These are phyloP conservation scores for Monilinia laxa DNA, from an alignment of 2,329 filamentous ascomycete species.

Conservation along the genomic window DNA sequence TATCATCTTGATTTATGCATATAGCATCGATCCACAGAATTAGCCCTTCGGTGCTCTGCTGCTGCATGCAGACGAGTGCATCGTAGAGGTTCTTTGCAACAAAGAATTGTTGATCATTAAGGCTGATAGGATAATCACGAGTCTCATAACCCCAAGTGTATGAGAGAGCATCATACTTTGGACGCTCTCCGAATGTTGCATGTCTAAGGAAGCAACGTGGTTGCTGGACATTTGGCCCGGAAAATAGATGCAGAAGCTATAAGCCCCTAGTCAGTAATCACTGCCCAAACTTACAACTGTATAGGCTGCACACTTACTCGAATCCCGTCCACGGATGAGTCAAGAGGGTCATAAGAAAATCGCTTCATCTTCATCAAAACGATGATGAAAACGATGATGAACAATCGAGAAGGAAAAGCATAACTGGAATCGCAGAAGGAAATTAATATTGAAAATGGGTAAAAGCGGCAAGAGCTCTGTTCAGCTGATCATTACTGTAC, in stretches of 20 bases:
- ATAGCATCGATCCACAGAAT: slow-evolving; percentile 28
- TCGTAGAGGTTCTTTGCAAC: slow-evolving; percentile 20
- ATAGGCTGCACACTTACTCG: slow-evolving; percentile 4
- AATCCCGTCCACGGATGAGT: slow-evolving; percentile 22
- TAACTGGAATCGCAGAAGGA: neutral
- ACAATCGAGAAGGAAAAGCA: neutral
- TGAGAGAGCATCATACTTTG: slow-evolving; percentile 35
- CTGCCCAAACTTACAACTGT: too few relatives aligned
- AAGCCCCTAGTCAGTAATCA: neutral
- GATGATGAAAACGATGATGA: neutral
- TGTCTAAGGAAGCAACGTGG: slow-evolving; percentile 12
- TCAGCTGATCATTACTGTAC: slow-evolving; percentile 1
- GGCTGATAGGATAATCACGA: slow-evolving; percentile 25
- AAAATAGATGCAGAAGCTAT: slow-evolving; percentile 8
- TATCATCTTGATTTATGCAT: slow-evolving; percentile 26
- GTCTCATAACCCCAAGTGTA: slow-evolving; percentile 34
- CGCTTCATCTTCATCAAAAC: slow-evolving; percentile 3
- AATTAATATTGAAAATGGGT: neutral
- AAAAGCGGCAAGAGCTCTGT: neutral
- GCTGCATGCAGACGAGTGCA: slow-evolving; percentile 14
- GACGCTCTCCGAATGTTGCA: slow-evolving; percentile 27
- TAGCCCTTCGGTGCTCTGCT: neutral
- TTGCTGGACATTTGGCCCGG: neutral
- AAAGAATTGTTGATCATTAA: slow-evolving; percentile 26
- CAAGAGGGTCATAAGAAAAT: slow-evolving; percentile 19